phyloP scores from a whole-genome alignment of 108 stramenopile genomes.

The Cyclotella baltica region DNA sequence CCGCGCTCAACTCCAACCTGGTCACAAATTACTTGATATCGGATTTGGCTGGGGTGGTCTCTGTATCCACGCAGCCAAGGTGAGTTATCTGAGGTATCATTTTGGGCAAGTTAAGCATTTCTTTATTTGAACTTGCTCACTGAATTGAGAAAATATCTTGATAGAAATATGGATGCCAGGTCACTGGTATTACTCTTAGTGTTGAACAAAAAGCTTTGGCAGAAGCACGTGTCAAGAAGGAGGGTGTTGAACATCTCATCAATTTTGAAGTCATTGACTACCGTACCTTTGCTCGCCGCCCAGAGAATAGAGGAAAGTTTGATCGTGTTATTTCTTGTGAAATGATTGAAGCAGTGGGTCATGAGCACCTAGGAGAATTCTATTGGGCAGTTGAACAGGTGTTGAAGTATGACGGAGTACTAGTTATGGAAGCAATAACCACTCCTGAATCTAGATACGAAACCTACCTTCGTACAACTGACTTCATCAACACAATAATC shows the following conservation, averaged over 20 bases:
- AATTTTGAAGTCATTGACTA: constrained; percentile 95
- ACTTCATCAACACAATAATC: constrained; percentile 97
- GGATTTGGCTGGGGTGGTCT: constrained; percentile 98
- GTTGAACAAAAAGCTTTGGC: constrained; percentile 95
- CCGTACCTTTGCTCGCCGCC: constrained; percentile 76
- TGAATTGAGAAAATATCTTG: background rate
- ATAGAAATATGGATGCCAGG: constrained; percentile 86
- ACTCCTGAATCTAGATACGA: constrained; percentile 95
- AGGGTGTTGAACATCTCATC: constrained; percentile 84
- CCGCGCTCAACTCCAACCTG: constrained; percentile 77
- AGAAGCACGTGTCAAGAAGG: constrained; percentile 79
- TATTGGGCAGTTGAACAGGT: constrained; percentile 93
- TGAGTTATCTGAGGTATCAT: background rate
- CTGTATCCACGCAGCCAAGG: constrained; percentile 87
- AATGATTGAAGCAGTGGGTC: constrained; percentile 99
- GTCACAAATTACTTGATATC: constrained; percentile 90
- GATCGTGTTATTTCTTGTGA: constrained; percentile 96
- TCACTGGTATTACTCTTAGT: constrained; percentile 93
- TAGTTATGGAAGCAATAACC: constrained; percentile 98
- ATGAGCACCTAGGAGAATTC: constrained; percentile 90
- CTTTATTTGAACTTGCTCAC: background rate
- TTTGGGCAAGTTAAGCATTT: background rate
- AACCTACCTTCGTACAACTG: constrained; percentile 85
- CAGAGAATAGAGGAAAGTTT: constrained; percentile 77
- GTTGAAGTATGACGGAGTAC: constrained; percentile 81